A percentile compares a stretch with the other conserved stretches of the same genome.
These are phyloP conservation scores for Clonostachys byssicola DNA, from an alignment of 2,329 filamentous ascomycete genomes.

Conservation along the genomic window DNA sequence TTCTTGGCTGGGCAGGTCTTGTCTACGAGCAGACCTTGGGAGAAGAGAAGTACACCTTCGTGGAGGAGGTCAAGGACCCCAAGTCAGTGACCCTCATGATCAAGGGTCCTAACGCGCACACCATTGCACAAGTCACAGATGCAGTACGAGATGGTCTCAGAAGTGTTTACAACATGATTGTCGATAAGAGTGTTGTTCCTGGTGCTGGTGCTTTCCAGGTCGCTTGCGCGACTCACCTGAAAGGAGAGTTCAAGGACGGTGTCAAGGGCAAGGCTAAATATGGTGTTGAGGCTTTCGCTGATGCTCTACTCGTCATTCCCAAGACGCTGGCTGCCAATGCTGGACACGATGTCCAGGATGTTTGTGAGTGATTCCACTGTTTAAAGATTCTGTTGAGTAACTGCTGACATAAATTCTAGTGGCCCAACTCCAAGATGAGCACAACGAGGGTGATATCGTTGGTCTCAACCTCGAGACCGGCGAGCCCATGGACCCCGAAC, in stretches of 20 bases:
- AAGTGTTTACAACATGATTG: constrained; percentile 99
- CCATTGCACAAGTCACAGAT: constrained; percentile 94
- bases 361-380: constrained; percentile 52
- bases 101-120: constrained; percentile 96
- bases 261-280: constrained; percentile 98
- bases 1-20: constrained; percentile 91
- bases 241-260: constrained; percentile 78
- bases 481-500: constrained; percentile 89
- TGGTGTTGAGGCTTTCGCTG: constrained; percentile 91
- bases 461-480: constrained; percentile 85
- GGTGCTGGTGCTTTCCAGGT: constrained; percentile 96
- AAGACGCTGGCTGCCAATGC: constrained; percentile 97
- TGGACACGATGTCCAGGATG: constrained; percentile 94
- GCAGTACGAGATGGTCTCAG: constrained; percentile 91
- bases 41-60: constrained; percentile 98
- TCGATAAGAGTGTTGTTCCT: constrained; percentile 93
- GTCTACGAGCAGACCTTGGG: constrained; percentile 97
- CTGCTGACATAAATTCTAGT: constrained; percentile 43
- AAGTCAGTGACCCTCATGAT: constrained; percentile 97
- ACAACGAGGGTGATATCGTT: constrained; percentile 76
- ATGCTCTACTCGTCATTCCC: constrained; percentile 90
- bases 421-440: constrained; percentile 81
- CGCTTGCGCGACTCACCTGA: constrained; percentile 81
- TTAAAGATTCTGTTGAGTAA: neutral
- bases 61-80: constrained; percentile 97